Conservation (phyloP, 2,329 filamentous ascomycete species). For the Calonectria ilicicola region DNA sequence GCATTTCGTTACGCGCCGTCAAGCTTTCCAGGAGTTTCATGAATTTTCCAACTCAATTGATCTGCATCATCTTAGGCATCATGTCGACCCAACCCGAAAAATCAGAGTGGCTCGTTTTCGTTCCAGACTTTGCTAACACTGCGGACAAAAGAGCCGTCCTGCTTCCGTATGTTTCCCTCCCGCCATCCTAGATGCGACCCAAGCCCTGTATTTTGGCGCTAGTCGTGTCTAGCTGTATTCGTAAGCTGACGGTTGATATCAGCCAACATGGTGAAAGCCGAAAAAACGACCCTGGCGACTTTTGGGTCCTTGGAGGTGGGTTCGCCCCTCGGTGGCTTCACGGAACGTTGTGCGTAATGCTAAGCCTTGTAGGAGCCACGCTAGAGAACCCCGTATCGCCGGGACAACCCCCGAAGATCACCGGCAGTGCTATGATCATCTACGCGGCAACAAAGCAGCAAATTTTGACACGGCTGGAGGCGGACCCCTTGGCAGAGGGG, state of each 20-base stretch:
- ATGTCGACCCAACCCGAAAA: constrained; percentile 5
- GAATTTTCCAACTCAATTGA: background rate
- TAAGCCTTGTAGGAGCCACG: constrained; percentile 11
- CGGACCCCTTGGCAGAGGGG: constrained; percentile 13
- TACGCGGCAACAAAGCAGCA: constrained; percentile 1
- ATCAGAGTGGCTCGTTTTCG: constrained; percentile 12
- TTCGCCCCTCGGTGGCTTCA: background rate
- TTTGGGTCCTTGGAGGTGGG: constrained; percentile 22
- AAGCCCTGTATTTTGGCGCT: background rate
- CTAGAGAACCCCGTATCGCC: constrained; percentile 5
- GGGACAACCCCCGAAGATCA: constrained; percentile 15
- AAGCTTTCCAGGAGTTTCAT: background rate
- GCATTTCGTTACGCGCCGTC: background rate
- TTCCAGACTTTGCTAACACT: constrained; percentile 3
- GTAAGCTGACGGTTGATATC: background rate
- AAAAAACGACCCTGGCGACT: constrained; percentile 15
- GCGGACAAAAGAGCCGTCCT: background rate
- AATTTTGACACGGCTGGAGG: constrained; percentile 15
- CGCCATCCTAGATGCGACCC: background rate
- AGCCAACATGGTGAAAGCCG: constrained; percentile 13
- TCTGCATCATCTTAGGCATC: background rate
- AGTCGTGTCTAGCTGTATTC: background rate
- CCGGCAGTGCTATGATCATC: constrained; percentile 18
- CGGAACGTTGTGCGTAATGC: constrained; percentile 4
- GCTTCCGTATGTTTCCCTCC: background rate